Percentiles rank a stretch among this genome's conserved stretches.
These are phyloP conservation scores for Syncephalastrum contaminatum DNA, from an alignment of 371 early-diverging fungal genomes.

Conservation along the genomic window DNA sequence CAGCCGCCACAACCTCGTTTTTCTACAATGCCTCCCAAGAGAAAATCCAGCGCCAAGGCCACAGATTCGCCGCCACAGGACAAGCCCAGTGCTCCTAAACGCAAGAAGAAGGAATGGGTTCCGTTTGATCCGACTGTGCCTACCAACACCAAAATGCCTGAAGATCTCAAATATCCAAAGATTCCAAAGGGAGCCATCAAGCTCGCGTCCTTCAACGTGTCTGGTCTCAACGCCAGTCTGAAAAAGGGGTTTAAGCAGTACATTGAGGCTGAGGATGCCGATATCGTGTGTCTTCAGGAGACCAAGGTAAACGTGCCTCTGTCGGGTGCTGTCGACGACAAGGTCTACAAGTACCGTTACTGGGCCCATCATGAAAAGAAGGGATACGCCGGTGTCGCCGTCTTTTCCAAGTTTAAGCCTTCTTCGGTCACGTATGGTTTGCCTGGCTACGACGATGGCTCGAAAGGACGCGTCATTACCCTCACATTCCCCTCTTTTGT, in stretches of 20 bases:
- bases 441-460: conserved; percentile 45
- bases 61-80: not conserved
- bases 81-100: not conserved
- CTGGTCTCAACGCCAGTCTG: conserved; percentile 67
- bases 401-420: conserved; percentile 82
- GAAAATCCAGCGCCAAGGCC: not conserved
- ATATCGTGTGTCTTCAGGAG: conserved; percentile 85
- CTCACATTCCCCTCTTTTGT: conserved; percentile 66
- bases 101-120: conserved; percentile 20
- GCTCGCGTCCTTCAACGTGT: conserved; percentile 83
- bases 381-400: conserved; percentile 82
- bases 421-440: conserved; percentile 62
- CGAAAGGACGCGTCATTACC: conserved; percentile 78
- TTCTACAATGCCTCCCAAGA: conserved; percentile 10
- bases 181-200: conserved; percentile 57
- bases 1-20: too few species aligned
- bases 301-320: conserved; percentile 72
- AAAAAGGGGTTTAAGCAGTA: conserved; percentile 83
- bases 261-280: conserved; percentile 79
- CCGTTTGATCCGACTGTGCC: conserved; percentile 51
- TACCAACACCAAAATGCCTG: conserved; percentile 67
- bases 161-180: conserved; percentile 45
- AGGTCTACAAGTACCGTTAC: conserved; percentile 70
- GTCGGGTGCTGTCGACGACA: conserved; percentile 48
- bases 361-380: conserved; percentile 74